phyloP scores from a whole-genome alignment of 768 basidiomycete genomes.

The Tephrocybe sp. region DNA sequence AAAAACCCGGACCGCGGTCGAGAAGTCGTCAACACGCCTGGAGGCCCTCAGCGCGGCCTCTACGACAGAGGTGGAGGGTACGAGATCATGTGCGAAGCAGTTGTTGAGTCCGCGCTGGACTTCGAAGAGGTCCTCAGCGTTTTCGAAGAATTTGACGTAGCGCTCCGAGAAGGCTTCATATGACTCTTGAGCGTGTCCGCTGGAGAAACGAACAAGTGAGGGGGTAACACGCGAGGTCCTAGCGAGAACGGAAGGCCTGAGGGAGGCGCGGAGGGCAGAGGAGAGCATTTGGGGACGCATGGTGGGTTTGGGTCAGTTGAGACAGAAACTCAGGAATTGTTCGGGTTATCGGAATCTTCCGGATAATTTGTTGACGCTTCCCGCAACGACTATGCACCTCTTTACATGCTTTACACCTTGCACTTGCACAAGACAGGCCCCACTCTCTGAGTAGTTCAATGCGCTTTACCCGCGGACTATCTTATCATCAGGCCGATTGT shows the following conservation, averaged over 20 bases:
- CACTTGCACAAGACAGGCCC: too few species aligned
- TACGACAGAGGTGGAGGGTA: constrained; percentile 79
- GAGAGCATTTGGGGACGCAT: constrained; percentile 64
- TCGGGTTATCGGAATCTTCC: constrained; percentile 30
- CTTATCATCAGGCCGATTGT: too few species aligned
- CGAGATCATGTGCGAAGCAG: constrained; percentile 98
- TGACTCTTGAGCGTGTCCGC: constrained; percentile 81
- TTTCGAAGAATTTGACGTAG: constrained; percentile 91
- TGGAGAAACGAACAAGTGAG: constrained; percentile 45
- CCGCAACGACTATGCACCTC: not conserved
- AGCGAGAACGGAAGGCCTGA: constrained; percentile 46
- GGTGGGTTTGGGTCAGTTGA: constrained; percentile 22
- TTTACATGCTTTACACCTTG: too few species aligned
- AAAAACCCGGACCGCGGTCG: constrained; percentile 94
- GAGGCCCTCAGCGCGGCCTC: constrained; percentile 88
- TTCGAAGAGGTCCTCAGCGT: constrained; percentile 95
- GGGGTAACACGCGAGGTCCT: constrained; percentile 38
- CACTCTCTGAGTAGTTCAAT: too few species aligned
- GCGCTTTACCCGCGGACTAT: too few species aligned
- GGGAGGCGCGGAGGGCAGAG: constrained; percentile 59
- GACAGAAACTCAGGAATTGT: constrained; percentile 25
- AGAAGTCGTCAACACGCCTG: constrained; percentile 93
- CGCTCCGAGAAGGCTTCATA: constrained; percentile 94
- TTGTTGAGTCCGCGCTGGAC: constrained; percentile 99
- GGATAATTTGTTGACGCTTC: constrained; percentile 17